phyloP scores from a whole-genome alignment of 2,329 filamentous ascomycete genomes.

The Didymella segeticola region DNA sequence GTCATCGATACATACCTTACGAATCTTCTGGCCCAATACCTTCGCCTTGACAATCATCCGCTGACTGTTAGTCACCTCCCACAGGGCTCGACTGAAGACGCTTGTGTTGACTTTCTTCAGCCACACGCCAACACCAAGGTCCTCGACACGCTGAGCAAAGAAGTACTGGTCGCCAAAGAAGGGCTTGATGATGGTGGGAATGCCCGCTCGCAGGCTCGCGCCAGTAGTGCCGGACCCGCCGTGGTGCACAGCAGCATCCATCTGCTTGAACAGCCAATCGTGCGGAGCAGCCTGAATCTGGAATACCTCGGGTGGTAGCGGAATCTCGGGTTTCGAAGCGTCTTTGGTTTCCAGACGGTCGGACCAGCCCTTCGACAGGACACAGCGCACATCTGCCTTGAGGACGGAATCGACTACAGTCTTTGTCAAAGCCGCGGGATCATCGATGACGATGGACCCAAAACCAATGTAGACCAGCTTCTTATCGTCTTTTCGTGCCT shows the following conservation, averaged over 20 bases:
- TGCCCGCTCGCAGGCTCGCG: conserved; percentile 85
- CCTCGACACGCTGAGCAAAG: conserved; percentile 87
- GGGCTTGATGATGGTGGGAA: conserved; percentile 92
- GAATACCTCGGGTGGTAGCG: conserved; percentile 79
- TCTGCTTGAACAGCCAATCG: conserved; percentile 93
- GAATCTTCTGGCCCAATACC: conserved; percentile 83
- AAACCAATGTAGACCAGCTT: conserved; percentile 98
- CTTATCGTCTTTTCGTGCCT: conserved; percentile 80
- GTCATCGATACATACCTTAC: conserved; percentile 66
- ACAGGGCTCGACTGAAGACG: conserved; percentile 83
- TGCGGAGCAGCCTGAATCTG: conserved; percentile 91
- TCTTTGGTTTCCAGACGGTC: conserved; percentile 72
- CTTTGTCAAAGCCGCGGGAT: conserved; percentile 85
- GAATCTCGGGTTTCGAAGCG: conserved; percentile 68
- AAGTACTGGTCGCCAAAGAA: conserved; percentile 99
- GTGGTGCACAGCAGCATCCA: conserved; percentile 94
- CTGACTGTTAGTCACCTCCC: conserved; percentile 88
- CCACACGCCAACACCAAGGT: conserved; percentile 89
- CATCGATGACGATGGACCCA: conserved; percentile 91
- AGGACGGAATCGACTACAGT: conserved; percentile 92
- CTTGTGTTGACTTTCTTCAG: conserved; percentile 89
- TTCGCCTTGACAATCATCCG: conserved; percentile 89
- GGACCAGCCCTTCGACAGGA: conserved; percentile 96
- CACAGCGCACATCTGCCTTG: conserved; percentile 91
- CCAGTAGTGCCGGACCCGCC: conserved; percentile 95